A percentile compares a stretch with the other conserved stretches of the same genome.
These are phyloP conservation scores for Torulaspora globosa DNA, from an alignment of 1,139 yeast species.

Conservation along the genomic window DNA sequence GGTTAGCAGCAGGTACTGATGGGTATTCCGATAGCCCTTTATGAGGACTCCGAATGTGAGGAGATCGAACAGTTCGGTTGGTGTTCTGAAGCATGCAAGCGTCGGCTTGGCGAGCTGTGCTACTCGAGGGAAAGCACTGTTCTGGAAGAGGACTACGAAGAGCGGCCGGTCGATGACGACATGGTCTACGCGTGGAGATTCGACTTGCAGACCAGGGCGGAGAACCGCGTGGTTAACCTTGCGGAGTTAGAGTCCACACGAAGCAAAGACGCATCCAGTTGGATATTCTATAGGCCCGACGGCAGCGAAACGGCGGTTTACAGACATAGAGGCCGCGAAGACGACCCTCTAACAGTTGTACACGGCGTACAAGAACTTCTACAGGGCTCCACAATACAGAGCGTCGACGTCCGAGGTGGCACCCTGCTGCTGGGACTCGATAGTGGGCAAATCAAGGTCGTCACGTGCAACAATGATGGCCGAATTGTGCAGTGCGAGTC, in stretches of 20 bases:
- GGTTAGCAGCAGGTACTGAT: constrained; percentile 1
- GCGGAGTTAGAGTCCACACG: constrained; percentile 4
- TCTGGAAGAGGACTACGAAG: background rate
- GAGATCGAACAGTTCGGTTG: background rate
- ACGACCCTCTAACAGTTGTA: background rate
- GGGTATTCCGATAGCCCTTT: constrained; percentile 12
- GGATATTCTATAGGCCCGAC: constrained; percentile 12
- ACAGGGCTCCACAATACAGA: constrained; percentile 1
- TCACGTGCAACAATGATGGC: constrained; percentile 3
- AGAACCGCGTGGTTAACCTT: constrained; percentile 1
- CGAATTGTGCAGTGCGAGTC: background rate
- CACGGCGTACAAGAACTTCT: background rate
- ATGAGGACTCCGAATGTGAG: constrained; percentile 1
- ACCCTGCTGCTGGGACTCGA: constrained; percentile 4
- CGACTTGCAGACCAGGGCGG: constrained; percentile 4
- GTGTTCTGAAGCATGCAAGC: constrained; percentile 1
- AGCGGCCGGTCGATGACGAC: constrained; percentile 1
- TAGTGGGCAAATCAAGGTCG: constrained; percentile 6
- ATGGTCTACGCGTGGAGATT: constrained; percentile 6
- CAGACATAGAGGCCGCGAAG: background rate
- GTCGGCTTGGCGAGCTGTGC: constrained; percentile 3
- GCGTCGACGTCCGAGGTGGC: background rate
- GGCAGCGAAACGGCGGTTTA: constrained; percentile 6
- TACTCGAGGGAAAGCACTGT: background rate
- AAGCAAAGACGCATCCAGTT: constrained; percentile 10